Percentiles rank a stretch among this genome's conserved stretches.
These are phyloP conservation scores for Arabidopsis suecica DNA, from an alignment of 345 rosid species.

Conservation along the genomic window DNA sequence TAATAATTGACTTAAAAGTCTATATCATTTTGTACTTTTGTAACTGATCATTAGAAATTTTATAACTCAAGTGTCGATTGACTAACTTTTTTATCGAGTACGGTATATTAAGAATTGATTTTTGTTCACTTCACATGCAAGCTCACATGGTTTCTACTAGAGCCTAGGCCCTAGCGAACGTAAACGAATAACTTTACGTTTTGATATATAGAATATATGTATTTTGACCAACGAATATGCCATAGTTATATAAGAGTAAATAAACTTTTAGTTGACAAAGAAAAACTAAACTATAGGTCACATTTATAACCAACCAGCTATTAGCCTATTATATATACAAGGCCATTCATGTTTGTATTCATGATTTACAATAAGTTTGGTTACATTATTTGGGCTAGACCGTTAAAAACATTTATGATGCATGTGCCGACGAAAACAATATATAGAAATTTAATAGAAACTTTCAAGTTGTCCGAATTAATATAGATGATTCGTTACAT, in stretches of 20 bases:
- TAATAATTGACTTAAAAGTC: not conserved
- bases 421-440: constrained; percentile 38
- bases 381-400: constrained; percentile 32
- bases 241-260: not conserved
- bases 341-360: not conserved
- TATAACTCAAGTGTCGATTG: constrained; percentile 4
- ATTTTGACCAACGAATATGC: constrained; percentile 25
- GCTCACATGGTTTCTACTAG: constrained; percentile 25
- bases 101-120: not conserved
- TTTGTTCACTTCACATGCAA: constrained; percentile 17
- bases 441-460: not conserved
- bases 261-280: not conserved
- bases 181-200: constrained; percentile 16
- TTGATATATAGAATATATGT: not conserved
- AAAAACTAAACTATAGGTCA: not conserved
- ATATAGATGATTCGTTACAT: constrained; percentile 3
- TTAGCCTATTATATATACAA: not conserved
- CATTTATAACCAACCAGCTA: constrained; percentile 18
- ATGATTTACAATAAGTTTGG: constrained; percentile 21
- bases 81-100: not conserved
- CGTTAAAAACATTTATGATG: constrained; percentile 40
- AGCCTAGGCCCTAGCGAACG: not conserved
- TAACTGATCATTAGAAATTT: not conserved
- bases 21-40: not conserved
- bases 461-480: constrained; percentile 23